These are phyloP conservation scores for Effrenium voratum DNA, from an alignment of 73 alveolate genomes.

Conservation along the genomic window DNA sequence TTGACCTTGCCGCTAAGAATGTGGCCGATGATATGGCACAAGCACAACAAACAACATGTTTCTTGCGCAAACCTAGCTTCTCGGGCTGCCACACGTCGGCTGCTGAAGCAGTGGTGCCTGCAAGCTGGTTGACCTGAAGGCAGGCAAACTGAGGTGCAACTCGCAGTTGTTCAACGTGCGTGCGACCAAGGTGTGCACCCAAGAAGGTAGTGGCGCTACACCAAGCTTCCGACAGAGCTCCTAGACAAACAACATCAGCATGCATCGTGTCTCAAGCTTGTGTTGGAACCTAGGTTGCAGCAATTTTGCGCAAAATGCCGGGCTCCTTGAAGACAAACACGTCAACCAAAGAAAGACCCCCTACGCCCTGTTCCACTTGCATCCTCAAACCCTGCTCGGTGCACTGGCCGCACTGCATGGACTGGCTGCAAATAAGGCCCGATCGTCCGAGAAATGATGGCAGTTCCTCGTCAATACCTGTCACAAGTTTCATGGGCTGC, in stretches of 20 bases:
- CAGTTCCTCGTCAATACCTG: constrained; percentile 62
- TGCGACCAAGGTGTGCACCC: constrained; percentile 38
- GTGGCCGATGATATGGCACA: background rate
- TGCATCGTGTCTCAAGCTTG: no score
- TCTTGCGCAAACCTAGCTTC: no score
- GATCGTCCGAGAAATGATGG: constrained; percentile 68
- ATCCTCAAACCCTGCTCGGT: background rate
- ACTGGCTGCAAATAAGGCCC: background rate
- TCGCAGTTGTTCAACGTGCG: background rate
- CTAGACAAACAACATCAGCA: background rate
- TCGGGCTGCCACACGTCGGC: constrained; percentile 46
- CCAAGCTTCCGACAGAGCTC: constrained; percentile 79
- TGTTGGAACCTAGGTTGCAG: no score
- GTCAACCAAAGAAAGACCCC: no score
- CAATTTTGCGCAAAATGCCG: no score
- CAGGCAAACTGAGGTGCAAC: background rate
- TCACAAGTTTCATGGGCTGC: background rate
- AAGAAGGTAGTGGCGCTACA: constrained; percentile 72
- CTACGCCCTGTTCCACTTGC: no score
- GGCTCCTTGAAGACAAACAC: no score
- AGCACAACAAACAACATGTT: background rate
- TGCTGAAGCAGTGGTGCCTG: constrained; percentile 75
- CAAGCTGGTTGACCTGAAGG: constrained; percentile 79
- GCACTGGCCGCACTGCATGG: background rate
- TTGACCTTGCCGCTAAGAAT: background rate